Percentiles rank a stretch among this genome's conserved stretches.
phyloP scores from a whole-genome alignment of 768 basidiomycete genomes.

The Tulasnella sp. region DNA sequence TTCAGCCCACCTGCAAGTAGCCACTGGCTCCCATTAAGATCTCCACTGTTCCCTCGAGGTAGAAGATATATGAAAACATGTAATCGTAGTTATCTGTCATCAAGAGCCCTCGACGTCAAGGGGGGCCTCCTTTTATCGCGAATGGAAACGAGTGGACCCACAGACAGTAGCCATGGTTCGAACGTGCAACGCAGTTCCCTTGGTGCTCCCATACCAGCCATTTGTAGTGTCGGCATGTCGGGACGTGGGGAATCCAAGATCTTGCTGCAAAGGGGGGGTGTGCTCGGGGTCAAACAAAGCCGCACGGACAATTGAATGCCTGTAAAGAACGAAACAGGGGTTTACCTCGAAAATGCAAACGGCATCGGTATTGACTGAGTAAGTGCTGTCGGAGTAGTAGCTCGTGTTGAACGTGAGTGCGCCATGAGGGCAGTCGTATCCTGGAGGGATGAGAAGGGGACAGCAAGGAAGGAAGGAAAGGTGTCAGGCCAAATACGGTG shows the following conservation, averaged over 20 bases:
- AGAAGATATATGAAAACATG: constrained; percentile 14
- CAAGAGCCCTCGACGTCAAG: too few relatives aligned
- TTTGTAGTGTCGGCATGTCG: constrained; percentile 14
- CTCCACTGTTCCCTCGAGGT: background rate
- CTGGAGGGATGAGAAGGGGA: background rate
- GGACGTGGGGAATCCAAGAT: constrained; percentile 25
- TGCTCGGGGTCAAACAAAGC: too few relatives aligned
- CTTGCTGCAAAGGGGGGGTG: background rate
- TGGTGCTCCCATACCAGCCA: constrained; percentile 24
- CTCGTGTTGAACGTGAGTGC: constrained; percentile 22
- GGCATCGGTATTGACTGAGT: background rate
- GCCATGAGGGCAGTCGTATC: constrained; percentile 26
- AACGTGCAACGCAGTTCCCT: constrained; percentile 13
- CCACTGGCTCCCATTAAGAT: constrained; percentile 8
- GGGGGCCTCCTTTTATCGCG: too few relatives aligned
- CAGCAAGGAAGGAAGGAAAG: background rate
- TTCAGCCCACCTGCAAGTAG: background rate
- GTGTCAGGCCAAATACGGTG: background rate
- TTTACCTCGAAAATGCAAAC: constrained; percentile 28
- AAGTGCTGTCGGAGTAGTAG: constrained; percentile 21
- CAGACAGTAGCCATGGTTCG: constrained; percentile 23
- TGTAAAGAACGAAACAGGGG: too few relatives aligned
- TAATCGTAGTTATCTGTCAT: constrained; percentile 23
- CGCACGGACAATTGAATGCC: too few relatives aligned
- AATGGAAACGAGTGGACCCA: background rate